phyloP scores from a whole-genome alignment of 345 rosid species.

The Hibiscus tridactylites region DNA sequence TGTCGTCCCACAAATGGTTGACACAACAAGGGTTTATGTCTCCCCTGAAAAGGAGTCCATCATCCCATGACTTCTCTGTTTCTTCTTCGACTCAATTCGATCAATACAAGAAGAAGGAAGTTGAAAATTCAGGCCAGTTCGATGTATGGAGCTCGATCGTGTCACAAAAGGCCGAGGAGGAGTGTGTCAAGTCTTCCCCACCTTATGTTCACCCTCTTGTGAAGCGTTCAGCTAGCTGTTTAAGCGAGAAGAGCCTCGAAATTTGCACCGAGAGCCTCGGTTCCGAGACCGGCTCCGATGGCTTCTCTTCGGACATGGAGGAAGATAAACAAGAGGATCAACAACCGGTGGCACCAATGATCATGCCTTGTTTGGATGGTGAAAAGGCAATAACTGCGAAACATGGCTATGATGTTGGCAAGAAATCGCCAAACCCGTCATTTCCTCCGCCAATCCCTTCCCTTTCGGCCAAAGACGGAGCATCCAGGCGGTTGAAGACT shows the following conservation, averaged over 20 bases:
- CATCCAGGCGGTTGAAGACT: constrained; percentile 53
- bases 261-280: constrained; percentile 98
- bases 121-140: constrained; percentile 26
- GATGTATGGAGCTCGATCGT: constrained; percentile 62
- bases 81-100: constrained; percentile 22
- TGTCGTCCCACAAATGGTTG: constrained; percentile 73
- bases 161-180: constrained; percentile 35
- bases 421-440: constrained; percentile 21
- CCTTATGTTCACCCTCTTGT: constrained; percentile 74
- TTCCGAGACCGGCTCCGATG: constrained; percentile 92
- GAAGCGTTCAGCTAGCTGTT: constrained; percentile 49
- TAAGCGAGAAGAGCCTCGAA: constrained; percentile 68
- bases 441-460: constrained; percentile 86
- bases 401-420: constrained; percentile 10
- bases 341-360: not conserved
- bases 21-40: constrained; percentile 33
- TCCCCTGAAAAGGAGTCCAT: constrained; percentile 48
- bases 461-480: constrained; percentile 42
- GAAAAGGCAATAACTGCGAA: constrained; percentile 18
- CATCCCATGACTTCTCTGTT: constrained; percentile 37
- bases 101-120: constrained; percentile 26
- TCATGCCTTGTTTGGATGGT: constrained; percentile 7
- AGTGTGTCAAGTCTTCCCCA: constrained; percentile 20
- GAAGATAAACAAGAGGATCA: constrained; percentile 31
- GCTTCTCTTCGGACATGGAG: constrained; percentile 52